Conservation (phyloP, 148 eudicot genomes). For the Heliamphora exappendiculata region DNA sequence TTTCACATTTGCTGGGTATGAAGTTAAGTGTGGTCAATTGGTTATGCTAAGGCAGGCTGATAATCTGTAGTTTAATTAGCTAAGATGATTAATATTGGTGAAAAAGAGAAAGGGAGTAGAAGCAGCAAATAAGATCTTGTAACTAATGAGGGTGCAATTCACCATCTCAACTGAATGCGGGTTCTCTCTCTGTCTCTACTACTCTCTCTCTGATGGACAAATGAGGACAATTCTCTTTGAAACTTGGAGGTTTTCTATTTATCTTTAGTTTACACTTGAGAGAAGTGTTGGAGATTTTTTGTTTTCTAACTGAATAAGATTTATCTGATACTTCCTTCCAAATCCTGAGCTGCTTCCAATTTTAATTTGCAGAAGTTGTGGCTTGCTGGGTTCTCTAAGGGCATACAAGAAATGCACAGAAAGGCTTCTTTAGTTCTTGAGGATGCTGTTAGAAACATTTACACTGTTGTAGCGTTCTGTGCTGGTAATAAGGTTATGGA, state of each 20-base stretch:
- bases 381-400: conserved; percentile 98
- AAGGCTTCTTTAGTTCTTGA: conserved; percentile 97
- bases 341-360: conserved; percentile 10
- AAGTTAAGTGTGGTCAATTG: not conserved
- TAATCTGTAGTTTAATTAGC: not conserved
- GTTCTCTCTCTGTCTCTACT: no score
- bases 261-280: not conserved
- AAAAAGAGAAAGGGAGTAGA: not conserved
- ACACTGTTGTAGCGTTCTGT: conserved; percentile 94
- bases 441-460: conserved; percentile 95
- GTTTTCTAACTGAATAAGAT: not conserved
- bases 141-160: not conserved
- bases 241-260: not conserved
- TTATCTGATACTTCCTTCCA: not conserved
- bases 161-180: not conserved
- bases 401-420: conserved; percentile 98
- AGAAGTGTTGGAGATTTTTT: not conserved
- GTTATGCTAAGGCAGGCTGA: not conserved
- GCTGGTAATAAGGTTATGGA: conserved; percentile 99
- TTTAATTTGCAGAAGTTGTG: conserved; percentile 68
- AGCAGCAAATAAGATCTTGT: not conserved
- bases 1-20: not conserved
- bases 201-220: not conserved
- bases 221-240: not conserved
- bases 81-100: not conserved